Percentiles rank a stretch among this genome's conserved stretches.
These are phyloP conservation scores for Sanghuangporus baumii DNA, from an alignment of 1,284 basidiomycete genomes.

Conservation along the genomic window DNA sequence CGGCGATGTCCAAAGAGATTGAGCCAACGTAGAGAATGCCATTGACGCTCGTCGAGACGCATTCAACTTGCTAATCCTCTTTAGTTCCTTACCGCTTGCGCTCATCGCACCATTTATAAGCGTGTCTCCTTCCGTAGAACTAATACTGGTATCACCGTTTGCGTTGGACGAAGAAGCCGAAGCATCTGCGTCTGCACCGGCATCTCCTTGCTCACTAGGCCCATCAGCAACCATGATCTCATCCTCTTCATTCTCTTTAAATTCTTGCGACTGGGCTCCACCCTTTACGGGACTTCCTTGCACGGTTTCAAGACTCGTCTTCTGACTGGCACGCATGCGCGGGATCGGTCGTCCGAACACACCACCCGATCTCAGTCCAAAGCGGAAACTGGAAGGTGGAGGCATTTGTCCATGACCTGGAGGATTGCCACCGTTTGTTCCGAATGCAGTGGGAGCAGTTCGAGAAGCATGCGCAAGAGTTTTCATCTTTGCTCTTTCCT, in stretches of 20 bases:
- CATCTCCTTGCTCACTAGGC: conserved; percentile 10
- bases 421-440: not conserved
- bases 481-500: conserved; percentile 1
- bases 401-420: not conserved
- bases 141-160: not conserved
- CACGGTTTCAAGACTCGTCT: conserved; percentile 55
- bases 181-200: not conserved
- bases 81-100: not conserved
- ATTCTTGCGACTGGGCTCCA: conserved; percentile 20
- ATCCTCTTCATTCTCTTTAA: conserved; percentile 22
- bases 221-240: conserved; percentile 15
- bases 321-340: conserved; percentile 50
- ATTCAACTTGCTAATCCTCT: conserved; percentile 25
- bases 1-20: conserved; percentile 29
- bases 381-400: not conserved
- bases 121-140: not conserved
- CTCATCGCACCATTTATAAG: not conserved
- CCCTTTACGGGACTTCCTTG: conserved; percentile 55
- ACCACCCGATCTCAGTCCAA: not conserved
- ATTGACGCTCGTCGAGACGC: conserved; percentile 53
- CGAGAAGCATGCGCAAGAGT: not conserved
- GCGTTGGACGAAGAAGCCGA: not conserved
- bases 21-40: conserved; percentile 43
- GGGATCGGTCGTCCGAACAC: conserved; percentile 10
- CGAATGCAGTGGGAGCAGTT: not conserved